Percentiles rank a stretch among this genome's conserved stretches.
Conservation (phyloP, 2,329 filamentous ascomycete genomes). For the Apiospora pterosperma region DNA sequence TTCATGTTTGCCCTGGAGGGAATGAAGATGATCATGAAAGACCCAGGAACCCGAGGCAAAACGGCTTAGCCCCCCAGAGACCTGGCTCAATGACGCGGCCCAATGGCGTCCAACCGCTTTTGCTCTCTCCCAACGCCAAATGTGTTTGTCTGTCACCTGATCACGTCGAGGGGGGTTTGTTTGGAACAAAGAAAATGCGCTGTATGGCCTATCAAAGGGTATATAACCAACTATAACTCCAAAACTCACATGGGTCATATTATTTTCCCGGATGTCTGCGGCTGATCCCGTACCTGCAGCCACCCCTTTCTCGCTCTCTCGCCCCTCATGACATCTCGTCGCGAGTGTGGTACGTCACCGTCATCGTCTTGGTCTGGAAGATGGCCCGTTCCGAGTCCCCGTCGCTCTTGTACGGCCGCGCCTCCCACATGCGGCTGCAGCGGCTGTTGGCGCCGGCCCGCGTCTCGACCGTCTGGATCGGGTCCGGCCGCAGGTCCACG, state of each 20-base stretch:
- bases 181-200: not conserved
- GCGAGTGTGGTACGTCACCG: not conserved
- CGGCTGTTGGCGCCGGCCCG: not conserved
- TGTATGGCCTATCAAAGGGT: not conserved
- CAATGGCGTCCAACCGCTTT: no score
- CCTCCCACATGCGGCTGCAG: not conserved
- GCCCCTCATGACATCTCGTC: not conserved
- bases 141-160: not conserved
- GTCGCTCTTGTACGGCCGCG: not conserved
- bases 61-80: no score
- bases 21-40: no score
- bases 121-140: not conserved
- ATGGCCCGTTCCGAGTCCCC: constrained; percentile 6
- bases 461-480: not conserved
- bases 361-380: constrained; percentile 8
- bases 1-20: no score
- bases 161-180: not conserved
- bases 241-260: not conserved
- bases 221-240: not conserved
- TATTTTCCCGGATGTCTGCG: no score
- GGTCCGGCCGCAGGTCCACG: not conserved
- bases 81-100: no score
- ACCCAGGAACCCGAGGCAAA: no score
- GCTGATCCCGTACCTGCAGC: no score
- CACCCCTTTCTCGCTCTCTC: no score